A percentile compares a stretch with the other conserved stretches of the same genome.
Evolutionary conservation across 2,329 filamentous ascomycete genomes (phyloP).

Genomic region (Penicillium crustosum): DNA sequence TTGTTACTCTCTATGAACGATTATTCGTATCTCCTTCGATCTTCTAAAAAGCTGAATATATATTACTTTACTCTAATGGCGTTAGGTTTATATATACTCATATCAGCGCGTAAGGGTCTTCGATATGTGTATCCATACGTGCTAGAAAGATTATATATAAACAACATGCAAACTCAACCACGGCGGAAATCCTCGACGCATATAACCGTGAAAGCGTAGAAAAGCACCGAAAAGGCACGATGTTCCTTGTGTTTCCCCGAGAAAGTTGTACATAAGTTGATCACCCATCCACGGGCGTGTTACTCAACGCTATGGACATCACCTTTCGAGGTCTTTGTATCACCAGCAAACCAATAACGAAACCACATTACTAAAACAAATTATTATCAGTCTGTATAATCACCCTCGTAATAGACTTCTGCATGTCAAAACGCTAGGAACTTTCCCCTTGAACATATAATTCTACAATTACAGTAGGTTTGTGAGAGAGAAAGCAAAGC

Average conservation of each 20-base stretch:
- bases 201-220: neutral
- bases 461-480: too few species aligned
- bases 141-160: neutral
- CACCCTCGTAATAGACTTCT: too few species aligned
- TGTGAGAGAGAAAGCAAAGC: neutral
- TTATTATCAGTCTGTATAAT: neutral
- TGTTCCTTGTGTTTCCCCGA: neutral
- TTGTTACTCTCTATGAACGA: neutral
- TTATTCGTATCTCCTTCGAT: neutral
- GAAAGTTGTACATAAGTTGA: neutral
- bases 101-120: neutral
- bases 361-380: neutral
- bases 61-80: neutral
- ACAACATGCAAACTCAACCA: neutral
- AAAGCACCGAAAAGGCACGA: neutral
- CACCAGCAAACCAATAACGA: neutral
- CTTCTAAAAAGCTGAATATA: neutral
- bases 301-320: neutral
- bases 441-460: neutral
- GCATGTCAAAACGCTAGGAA: too few species aligned
- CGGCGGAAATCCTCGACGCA: accelerated
- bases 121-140: too few species aligned
- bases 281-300: neutral
- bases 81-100: too few species aligned
- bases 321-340: neutral